Base-by-base conservation (phyloP, 139 green algal species). In the Nannochloris sp. region DNA sequence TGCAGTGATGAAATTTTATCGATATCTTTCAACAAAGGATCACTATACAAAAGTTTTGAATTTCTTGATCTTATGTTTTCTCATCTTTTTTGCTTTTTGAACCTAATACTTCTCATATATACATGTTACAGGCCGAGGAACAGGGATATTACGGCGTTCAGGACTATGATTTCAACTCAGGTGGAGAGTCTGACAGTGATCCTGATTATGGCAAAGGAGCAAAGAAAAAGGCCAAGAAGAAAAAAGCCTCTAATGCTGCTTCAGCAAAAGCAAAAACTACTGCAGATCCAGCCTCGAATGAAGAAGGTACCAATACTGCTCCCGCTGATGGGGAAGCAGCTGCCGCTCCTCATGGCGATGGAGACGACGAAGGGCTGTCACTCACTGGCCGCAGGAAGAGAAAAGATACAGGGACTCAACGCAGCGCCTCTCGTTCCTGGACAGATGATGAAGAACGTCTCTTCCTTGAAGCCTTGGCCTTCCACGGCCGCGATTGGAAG, bases 401-500 rank as follows among this genome's bases (percentile, higher is more conserved):
- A 46, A 91, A 87, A 65, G 87, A 92, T 67, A 76, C 73, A 29
- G 86, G 78, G 60, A 74, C 68, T 64, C 67, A 15, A 42, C 76
- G 79, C 2, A 47, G 61, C 35, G 35, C 48, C 27, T 70, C 70
- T 15, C 61, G 85, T 12, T 34, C 71, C 10, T 95, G 87, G 87
- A 81, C 72, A 2, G 67, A 81, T 19, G 81, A 89, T 23, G 86
- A 95, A 70, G 87, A 92, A 60, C 27, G 35, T 38, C 63, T 79
- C 4, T 95, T 92, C 65, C 65, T 76, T 12, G 78, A 83, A 53
- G 78, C 75, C 8, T 65, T 92, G 46, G 64, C 81, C 58, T 27
- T 81, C 0, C 63, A 88, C 60, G 87, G 87, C 10, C 54, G 71
- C 27, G 80, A 89, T 63, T 93, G 85, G 81, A 87, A 87, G 61